A percentile compares a stretch with the other conserved stretches of the same genome.
phyloP scores from a whole-genome alignment of 2,329 filamentous ascomycete genomes.

The Alternaria dauci region DNA sequence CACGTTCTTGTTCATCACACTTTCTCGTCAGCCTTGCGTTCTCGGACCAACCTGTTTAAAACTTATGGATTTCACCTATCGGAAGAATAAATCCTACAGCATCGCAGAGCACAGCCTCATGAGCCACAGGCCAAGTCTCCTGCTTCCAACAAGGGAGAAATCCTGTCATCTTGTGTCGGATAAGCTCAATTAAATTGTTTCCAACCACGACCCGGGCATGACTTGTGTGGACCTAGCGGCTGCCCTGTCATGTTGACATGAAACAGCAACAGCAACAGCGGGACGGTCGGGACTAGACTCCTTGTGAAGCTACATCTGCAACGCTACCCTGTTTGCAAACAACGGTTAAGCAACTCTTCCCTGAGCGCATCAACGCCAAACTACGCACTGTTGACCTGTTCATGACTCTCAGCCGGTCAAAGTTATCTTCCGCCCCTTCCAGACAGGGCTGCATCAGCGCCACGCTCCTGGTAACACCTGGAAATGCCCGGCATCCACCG shows the following conservation, averaged over 20 bases:
- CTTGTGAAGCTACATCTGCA: constrained; percentile 1
- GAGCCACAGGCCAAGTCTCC: background rate
- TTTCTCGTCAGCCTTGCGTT: background rate
- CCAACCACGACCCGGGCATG: background rate
- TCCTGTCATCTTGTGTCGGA: constrained; percentile 7
- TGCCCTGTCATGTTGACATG: constrained; percentile 4
- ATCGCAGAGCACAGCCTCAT: background rate
- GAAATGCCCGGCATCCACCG: background rate
- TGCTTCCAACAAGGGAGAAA: background rate
- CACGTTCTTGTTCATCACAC: background rate
- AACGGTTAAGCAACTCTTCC: background rate
- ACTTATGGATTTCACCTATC: constrained; percentile 9
- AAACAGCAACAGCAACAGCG: constrained; percentile 15
- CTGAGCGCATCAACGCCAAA: background rate
- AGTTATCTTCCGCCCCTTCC: background rate
- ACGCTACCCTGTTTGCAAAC: constrained; percentile 1
- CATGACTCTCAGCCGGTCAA: background rate
- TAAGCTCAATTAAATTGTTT: constrained; percentile 10
- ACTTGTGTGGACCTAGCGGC: constrained; percentile 2
- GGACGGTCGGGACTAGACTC: background rate
- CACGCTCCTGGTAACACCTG: background rate
- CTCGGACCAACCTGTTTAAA: background rate
- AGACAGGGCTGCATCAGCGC: background rate
- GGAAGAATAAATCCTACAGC: constrained; percentile 2
- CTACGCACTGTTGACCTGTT: background rate